Evolutionary conservation across 2,329 filamentous ascomycete genomes (phyloP).

Genomic region (Stagonosporopsis chrysanthemi): DNA sequence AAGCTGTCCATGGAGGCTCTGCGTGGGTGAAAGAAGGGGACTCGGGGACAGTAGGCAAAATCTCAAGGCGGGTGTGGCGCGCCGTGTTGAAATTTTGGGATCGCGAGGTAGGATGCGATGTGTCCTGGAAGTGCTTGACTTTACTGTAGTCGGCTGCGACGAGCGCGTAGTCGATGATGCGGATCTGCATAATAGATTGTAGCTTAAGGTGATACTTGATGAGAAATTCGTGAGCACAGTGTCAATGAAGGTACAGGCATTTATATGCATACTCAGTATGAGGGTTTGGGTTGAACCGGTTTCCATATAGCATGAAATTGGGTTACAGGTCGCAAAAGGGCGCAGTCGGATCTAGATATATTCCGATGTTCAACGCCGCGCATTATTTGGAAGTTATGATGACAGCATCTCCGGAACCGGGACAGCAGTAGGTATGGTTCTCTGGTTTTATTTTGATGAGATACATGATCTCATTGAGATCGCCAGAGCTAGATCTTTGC

Average conservation of each 20-base stretch:
- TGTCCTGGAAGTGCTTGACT: constrained; percentile 12
- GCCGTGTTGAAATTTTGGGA: constrained; percentile 26
- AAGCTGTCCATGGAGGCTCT: constrained; percentile 38
- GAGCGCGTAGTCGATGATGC: constrained; percentile 17
- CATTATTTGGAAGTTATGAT: background rate
- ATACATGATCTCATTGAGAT: background rate
- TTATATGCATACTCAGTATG: background rate
- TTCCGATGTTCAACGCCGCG: background rate
- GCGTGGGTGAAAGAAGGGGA: constrained; percentile 19
- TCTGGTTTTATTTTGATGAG: too few relatives aligned
- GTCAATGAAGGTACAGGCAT: background rate
- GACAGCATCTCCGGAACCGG: too few relatives aligned
- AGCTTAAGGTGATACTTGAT: background rate
- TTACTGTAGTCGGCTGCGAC: constrained; percentile 9
- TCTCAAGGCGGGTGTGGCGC: constrained; percentile 16
- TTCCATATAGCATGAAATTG: background rate
- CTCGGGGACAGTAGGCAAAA: constrained; percentile 12
- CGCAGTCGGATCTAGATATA: background rate
- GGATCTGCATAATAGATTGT: constrained; percentile 13
- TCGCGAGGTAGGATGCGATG: background rate
- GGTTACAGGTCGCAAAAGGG: background rate
- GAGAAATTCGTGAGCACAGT: background rate
- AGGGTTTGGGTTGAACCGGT: background rate
- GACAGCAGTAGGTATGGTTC: too few relatives aligned
- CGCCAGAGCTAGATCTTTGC: too few relatives aligned